Evolutionary conservation across 2,329 filamentous ascomycete species (phyloP).

Genomic region (Penicillium sp.): DNA sequence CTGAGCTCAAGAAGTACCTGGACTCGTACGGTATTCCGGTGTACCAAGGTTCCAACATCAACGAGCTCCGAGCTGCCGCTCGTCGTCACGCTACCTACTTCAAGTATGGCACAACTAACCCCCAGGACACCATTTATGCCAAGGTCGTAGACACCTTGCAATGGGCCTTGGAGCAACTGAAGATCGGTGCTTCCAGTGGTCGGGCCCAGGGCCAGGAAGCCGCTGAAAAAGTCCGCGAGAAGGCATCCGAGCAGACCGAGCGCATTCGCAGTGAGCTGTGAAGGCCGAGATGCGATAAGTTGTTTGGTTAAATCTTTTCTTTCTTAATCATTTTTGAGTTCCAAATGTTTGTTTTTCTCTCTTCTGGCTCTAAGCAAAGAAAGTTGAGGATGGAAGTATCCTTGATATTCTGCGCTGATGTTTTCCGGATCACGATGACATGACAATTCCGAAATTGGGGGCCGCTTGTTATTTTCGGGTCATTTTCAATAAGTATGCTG

Average conservation of each 20-base stretch:
- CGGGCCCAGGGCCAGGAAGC: slow-evolving; percentile 50
- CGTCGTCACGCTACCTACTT: slow-evolving; percentile 75
- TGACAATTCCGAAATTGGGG: slow-evolving; percentile 11
- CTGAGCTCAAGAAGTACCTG: slow-evolving; percentile 74
- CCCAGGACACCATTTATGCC: slow-evolving; percentile 65
- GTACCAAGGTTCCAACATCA: slow-evolving; percentile 66
- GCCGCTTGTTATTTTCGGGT: neutral
- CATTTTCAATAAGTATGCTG: neutral
- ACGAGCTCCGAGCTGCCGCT: slow-evolving; percentile 69
- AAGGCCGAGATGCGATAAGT: neutral
- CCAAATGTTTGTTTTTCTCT: neutral
- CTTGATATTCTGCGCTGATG: neutral
- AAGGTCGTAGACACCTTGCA: slow-evolving; percentile 54
- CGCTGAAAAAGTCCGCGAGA: slow-evolving; percentile 44
- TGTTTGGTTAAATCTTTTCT: neutral
- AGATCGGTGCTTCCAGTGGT: slow-evolving; percentile 49
- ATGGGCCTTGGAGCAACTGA: slow-evolving; percentile 53
- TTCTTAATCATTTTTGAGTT: neutral
- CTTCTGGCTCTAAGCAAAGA: neutral
- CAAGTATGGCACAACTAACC: slow-evolving; percentile 69
- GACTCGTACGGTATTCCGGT: slow-evolving; percentile 73
- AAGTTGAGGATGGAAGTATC: neutral
- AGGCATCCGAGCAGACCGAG: slow-evolving; percentile 54
- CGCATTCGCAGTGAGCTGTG: slow-evolving; percentile 34
- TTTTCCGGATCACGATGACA: slow-evolving; percentile 19